Percentiles rank a stretch among this genome's conserved stretches.
Evolutionary conservation across 2,329 filamentous ascomycete species (phyloP).

Genomic region (Phialophora macrospora): DNA sequence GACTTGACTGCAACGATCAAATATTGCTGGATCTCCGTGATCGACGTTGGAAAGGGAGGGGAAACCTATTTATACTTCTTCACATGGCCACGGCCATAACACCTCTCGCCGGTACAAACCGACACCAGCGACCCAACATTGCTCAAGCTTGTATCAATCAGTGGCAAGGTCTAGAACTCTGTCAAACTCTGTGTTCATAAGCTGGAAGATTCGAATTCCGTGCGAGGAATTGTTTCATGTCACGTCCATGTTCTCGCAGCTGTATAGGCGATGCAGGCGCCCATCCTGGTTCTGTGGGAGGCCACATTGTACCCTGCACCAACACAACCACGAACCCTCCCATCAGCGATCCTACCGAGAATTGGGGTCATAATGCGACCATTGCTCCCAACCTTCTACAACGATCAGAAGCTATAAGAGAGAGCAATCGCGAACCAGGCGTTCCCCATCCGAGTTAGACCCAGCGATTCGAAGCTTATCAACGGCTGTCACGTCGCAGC

Average conservation of each 20-base stretch:
- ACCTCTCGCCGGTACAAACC: too few species aligned
- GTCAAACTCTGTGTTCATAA: not conserved
- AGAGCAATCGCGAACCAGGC: not conserved
- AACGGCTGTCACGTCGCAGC: conserved; percentile 14
- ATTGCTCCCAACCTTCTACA: not conserved
- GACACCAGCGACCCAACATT: not conserved
- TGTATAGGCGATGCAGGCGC: not conserved
- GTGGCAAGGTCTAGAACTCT: not conserved
- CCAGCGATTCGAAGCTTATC: conserved; percentile 21
- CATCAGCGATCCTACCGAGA: not conserved
- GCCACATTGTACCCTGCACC: not conserved
- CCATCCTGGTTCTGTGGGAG: too few species aligned
- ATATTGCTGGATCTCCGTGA: too few species aligned
- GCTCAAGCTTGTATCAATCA: not conserved
- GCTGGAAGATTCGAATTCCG: not conserved
- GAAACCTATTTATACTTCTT: too few species aligned
- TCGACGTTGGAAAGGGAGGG: too few species aligned
- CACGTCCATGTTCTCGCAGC: not conserved
- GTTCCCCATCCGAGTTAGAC: not conserved
- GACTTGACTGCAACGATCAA: too few species aligned
- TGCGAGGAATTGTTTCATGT: not conserved
- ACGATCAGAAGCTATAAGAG: not conserved
- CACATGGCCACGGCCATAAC: too few species aligned
- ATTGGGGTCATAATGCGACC: not conserved
- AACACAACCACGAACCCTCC: not conserved